Conservation (phyloP, 2,329 filamentous ascomycete genomes). For the Sclerotinia trifoliorum region DNA sequence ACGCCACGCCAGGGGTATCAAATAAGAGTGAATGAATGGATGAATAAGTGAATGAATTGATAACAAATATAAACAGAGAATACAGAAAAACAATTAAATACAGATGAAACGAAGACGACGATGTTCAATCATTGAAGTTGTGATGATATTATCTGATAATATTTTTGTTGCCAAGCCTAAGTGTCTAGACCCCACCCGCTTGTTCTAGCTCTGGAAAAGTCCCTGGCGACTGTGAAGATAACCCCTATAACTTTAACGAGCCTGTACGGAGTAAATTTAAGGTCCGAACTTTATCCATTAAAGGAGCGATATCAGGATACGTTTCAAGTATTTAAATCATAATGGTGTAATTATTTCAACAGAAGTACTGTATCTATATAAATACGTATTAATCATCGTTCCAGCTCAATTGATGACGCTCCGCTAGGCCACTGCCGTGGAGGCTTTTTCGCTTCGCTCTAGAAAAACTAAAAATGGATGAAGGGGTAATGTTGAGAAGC, state of each 20-base stretch:
- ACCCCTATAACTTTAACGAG: conserved; percentile 15
- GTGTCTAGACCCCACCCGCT: too few species aligned
- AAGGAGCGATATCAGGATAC: neutral
- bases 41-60: neutral
- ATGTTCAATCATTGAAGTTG: neutral
- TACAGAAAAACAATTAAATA: neutral
- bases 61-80: neutral
- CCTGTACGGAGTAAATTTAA: neutral
- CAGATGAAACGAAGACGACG: neutral
- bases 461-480: neutral
- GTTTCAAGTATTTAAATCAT: neutral
- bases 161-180: conserved; percentile 4
- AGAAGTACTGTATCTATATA: neutral
- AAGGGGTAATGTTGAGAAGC: neutral
- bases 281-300: neutral
- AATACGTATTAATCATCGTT: too few species aligned
- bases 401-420: neutral
- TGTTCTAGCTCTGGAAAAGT: neutral
- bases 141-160: neutral
- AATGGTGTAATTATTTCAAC: neutral
- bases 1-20: neutral
- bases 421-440: conserved; percentile 8
- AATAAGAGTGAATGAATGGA: neutral
- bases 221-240: neutral
- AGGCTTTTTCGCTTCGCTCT: conserved; percentile 6